Base-by-base conservation (phyloP, 2,329 filamentous ascomycete genomes). In the Mollisia scopiformis region DNA sequence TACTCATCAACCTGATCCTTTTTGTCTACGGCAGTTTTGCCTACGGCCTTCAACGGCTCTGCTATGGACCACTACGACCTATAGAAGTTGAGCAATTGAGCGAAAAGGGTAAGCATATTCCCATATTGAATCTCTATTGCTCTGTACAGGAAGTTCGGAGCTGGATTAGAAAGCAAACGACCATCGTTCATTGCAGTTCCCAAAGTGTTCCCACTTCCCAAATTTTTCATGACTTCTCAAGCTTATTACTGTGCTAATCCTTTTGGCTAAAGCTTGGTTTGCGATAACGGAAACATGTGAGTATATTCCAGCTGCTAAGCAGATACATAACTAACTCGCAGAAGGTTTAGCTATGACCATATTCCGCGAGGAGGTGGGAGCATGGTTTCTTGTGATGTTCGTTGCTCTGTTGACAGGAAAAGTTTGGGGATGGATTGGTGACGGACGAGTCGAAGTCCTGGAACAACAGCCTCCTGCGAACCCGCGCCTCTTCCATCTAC, bases 321-420 rank as follows among this genome's bases (percentile, higher is more conserved):
- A n/a, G n/a, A n/a, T n/a, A n/a, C n/a, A n/a, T n/a, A n/a, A n/a
- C n/a, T n/a, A n/a, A n/a, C n/a, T n/a, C n/a, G n/a, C n/a, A n/a
- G n/a, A n/a, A n/a, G n/a, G n/a, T 72, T 82, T 99, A 66, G 95
- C 95, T 30, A 98, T 99, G 94, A 97, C 95, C 30, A 97, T 97
- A 66, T 98, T 99, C 76, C 85, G 95, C 47, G 95, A 97, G 65
- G 93, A 98, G 74, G 88, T 99, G 19, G 94, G 95, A 47, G 91
- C 90, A 43, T 96, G 93, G 88, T 97, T 98, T 72, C 81, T 99
- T 61, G 88, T 95, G 71, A 98, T 99, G 93, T 98, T 99, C 75
- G 91, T 96, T 16, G 88, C 89, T 27, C 83, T 99, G 39, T 85
- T 99, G 50, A 94, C 93, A 3, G 93, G 93, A 57, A 98, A 98